Evolutionary conservation across 2,329 filamentous ascomycete genomes (phyloP).

Genomic region (Macrophomina pseudophaseolina): DNA sequence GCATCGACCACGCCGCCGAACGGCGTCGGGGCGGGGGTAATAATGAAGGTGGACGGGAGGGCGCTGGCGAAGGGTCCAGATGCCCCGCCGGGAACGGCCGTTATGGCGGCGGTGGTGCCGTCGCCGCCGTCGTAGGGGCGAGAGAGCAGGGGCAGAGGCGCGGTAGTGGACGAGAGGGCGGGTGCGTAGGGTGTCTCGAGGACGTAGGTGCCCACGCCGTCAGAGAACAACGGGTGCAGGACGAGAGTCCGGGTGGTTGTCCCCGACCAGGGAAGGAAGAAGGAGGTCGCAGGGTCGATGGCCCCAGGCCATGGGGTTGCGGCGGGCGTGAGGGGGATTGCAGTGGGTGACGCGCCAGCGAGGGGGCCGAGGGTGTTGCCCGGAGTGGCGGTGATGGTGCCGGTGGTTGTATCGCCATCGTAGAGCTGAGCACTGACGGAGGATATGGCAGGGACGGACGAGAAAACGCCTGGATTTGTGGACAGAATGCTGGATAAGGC

Average conservation of each 20-base stretch:
- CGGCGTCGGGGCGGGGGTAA: not conserved
- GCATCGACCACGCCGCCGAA: not conserved
- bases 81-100: not conserved
- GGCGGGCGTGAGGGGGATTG: constrained; percentile 30
- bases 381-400: constrained; percentile 44
- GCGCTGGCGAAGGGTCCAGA: not conserved
- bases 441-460: not conserved
- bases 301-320: not conserved
- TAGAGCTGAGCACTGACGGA: not conserved
- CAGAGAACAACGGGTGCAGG: not conserved
- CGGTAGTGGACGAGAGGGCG: not conserved
- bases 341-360: constrained; percentile 12
- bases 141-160: not conserved
- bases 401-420: not conserved
- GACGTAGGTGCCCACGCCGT: not conserved
- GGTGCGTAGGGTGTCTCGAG: not conserved
- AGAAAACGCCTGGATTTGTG: not conserved
- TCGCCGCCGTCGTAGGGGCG: not conserved
- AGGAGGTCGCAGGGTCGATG: not conserved
- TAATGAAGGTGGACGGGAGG: not conserved
- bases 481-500: not conserved
- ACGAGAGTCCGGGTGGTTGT: not conserved
- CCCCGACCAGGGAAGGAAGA: not conserved
- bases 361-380: constrained; percentile 15
- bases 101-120: constrained; percentile 43